A percentile compares a stretch with the other conserved stretches of the same genome.
These are phyloP conservation scores for Kentomonas sorsogonicus DNA, from an alignment of 208 protist genomes.

Conservation along the genomic window DNA sequence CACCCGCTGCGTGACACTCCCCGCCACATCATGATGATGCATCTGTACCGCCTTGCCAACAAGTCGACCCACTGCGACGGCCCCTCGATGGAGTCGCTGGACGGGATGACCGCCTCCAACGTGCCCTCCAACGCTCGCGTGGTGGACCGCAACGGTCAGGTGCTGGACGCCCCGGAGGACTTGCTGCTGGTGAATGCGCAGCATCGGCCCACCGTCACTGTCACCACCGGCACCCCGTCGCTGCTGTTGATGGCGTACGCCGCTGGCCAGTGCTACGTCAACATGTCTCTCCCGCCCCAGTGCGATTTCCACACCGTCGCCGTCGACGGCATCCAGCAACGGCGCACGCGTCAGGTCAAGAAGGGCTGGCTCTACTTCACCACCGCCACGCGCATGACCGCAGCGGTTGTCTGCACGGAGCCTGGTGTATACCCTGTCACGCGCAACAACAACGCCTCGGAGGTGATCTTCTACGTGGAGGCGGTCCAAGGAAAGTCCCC, in stretches of 20 bases:
- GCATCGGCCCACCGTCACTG: conserved; percentile 52
- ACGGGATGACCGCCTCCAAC: conserved; percentile 38
- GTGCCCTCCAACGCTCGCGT: conserved; percentile 49
- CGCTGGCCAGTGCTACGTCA: conserved; percentile 69
- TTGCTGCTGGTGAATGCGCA: conserved; percentile 87
- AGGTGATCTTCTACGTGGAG: conserved; percentile 55
- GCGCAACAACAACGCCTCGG: conserved; percentile 19
- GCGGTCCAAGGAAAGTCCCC: conserved; percentile 10
- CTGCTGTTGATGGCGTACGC: conserved; percentile 72
- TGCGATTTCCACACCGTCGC: conserved; percentile 59
- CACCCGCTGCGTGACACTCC: conserved; percentile 35
- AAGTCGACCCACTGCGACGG: conserved; percentile 51
- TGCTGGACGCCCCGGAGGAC: conserved; percentile 37
- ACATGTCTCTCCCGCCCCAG: conserved; percentile 50
- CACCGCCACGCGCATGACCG: conserved; percentile 56
- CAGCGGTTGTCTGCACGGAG: conserved; percentile 46
- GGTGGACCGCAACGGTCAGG: conserved; percentile 26
- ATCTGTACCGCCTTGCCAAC: conserved; percentile 70
- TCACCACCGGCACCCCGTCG: conserved; percentile 27
- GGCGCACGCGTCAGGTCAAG: conserved; percentile 30
- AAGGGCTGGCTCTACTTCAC: conserved; percentile 73
- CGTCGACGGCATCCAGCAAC: conserved; percentile 67
- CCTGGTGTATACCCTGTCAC: conserved; percentile 39
- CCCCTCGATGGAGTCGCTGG: conserved; percentile 33
- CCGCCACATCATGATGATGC: conserved; percentile 51